phyloP scores from a whole-genome alignment of 306 rosid species.

The cucumber (Cucumis sativus) region Cucumber_9930_V3 NC_026659.2:26846001-26846500 shows the following conservation, averaged over 20 bases:
- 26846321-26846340: background rate
- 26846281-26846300: background rate
- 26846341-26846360: background rate
- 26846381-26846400: background rate
- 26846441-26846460: background rate
- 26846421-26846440: background rate
- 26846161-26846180: background rate
- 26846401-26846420: background rate
- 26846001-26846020: too few species aligned
- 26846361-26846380: background rate
- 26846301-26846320: background rate
- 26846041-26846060: background rate
- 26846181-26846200: background rate
- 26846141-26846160: background rate
- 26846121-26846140: background rate
- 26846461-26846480: background rate
- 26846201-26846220: background rate
- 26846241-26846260: background rate
- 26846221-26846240: background rate
- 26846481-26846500: background rate
- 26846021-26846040: background rate
- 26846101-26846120: background rate
- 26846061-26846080: background rate
- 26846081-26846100: background rate
- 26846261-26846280: background rate